Percentiles rank a stretch among this genome's conserved stretches.
phyloP scores from a whole-genome alignment of 768 basidiomycete genomes.

The Lanmaoa rubissima region DNA sequence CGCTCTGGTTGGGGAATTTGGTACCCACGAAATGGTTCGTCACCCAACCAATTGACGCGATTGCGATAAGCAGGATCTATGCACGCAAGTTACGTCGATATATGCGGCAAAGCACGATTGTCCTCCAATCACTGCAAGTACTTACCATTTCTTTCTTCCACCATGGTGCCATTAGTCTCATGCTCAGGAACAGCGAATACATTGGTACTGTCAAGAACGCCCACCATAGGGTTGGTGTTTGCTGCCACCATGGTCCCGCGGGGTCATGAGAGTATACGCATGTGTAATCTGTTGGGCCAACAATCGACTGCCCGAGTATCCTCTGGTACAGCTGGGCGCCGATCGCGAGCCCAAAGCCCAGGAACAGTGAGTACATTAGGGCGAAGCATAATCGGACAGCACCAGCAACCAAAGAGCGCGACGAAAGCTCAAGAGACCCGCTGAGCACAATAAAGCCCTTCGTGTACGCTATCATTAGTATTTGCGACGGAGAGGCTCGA shows the following conservation, averaged over 20 bases:
- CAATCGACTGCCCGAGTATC: slow-evolving; percentile 46
- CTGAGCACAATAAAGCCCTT: slow-evolving; percentile 66
- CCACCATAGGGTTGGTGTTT: slow-evolving; percentile 70
- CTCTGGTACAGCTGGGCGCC: slow-evolving; percentile 67
- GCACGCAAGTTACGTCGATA: neutral
- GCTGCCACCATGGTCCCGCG: slow-evolving; percentile 69
- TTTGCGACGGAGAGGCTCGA: neutral
- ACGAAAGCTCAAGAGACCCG: slow-evolving; percentile 76
- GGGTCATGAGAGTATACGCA: slow-evolving; percentile 58
- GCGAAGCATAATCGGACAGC: slow-evolving; percentile 81
- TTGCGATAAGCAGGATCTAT: slow-evolving; percentile 51
- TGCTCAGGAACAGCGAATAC: slow-evolving; percentile 63
- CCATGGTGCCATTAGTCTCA: slow-evolving; percentile 63
- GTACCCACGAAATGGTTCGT: slow-evolving; percentile 65
- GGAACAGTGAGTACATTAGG: slow-evolving; percentile 73
- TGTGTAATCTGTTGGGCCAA: slow-evolving; percentile 55
- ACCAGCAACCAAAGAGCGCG: slow-evolving; percentile 80
- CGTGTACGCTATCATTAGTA: slow-evolving; percentile 1
- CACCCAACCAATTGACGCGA: slow-evolving; percentile 72
- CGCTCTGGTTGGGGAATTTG: slow-evolving; percentile 64
- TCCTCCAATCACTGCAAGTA: neutral
- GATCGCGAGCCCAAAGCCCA: slow-evolving; percentile 81
- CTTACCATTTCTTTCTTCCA: slow-evolving; percentile 55
- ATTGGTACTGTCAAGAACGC: slow-evolving; percentile 72
- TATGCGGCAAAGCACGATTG: neutral